Evolutionary conservation across 176 grass and related monocot genomes (phyloP), one percentile per base, ranked within the genome.

Genomic region (Triticum turgidum): DNA sequence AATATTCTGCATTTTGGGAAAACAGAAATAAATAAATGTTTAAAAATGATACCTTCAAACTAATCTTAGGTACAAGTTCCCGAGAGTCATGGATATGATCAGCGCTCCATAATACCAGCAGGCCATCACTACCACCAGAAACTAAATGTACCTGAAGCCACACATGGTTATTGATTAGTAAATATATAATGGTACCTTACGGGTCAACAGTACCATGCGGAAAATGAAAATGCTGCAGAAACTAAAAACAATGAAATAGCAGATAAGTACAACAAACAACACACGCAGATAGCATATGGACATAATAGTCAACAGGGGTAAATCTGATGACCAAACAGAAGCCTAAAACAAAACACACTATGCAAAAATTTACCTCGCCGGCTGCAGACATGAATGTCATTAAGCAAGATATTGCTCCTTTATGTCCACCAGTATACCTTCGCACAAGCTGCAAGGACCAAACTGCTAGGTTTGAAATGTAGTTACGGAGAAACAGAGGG

Each of bases 371-470:
- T 99, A 96, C 94, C 94, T 99, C 94, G n/a, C 97, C 97, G 34
- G 92, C 89, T 80, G 94, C 89, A 71, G 94, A 91, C 85, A 99
- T 88, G 63, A 96, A 99, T 41, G 94, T 94, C 97, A 96, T 99
- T 82, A 99, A 93, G 89, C 92, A 96, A 85, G 92, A 87, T 82
- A 99, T 93, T 7, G 97, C 83, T 86, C 97, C 97, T 89, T 99
- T 99, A 86, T 99, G 94, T 66, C 97, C 97, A 92, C 97, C 97
- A 21, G 97, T 99, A 89, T 99, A 99, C 87, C 97, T 92, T 81
- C 92, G 87, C 34, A 99, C 97, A 89, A 99, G 92, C 97, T 99
- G 82, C 68, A 94, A 62, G 63, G 18, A 84, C 72, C 34, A 72
- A 85, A 66, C 17, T 76, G 78, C 47, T 79, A 83, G 66, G 37